These are phyloP conservation scores for Yarrowia sp. DNA, from an alignment of 805 yeast species.

Conservation along the genomic window DNA sequence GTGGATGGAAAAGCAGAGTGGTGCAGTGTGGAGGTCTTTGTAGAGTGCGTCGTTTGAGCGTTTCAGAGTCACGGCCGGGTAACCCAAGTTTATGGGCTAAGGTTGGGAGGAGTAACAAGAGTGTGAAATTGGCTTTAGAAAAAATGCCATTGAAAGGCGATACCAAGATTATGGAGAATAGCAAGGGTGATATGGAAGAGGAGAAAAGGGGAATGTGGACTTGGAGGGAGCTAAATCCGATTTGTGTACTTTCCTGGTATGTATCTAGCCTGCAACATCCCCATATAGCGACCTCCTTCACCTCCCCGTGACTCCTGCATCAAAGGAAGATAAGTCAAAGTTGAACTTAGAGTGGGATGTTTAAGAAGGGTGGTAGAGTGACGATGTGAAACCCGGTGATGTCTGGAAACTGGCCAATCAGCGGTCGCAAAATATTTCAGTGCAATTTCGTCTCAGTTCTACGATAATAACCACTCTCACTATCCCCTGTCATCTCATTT, in stretches of 20 bases:
- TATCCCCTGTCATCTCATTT: too few relatives aligned
- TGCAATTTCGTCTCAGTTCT: not conserved
- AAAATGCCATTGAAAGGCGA: not conserved
- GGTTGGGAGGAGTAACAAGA: conserved; percentile 27
- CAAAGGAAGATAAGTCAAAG: conserved; percentile 4
- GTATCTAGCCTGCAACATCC: too few relatives aligned
- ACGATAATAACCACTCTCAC: not conserved
- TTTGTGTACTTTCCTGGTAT: too few relatives aligned
- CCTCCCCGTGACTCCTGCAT: conserved; percentile 30
- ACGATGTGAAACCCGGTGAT: too few relatives aligned
- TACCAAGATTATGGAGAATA: too few relatives aligned
- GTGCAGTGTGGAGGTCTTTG: conserved; percentile 18
- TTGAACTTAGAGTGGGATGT: conserved; percentile 3
- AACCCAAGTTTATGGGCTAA: conserved; percentile 4
- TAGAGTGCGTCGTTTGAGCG: conserved; percentile 37
- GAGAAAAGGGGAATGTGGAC: too few relatives aligned
- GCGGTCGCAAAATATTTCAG: not conserved
- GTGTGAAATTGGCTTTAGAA: not conserved
- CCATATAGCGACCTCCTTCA: not conserved
- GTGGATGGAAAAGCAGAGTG: conserved; percentile 1
- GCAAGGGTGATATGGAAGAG: too few relatives aligned
- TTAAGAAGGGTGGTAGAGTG: not conserved
- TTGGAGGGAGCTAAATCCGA: too few relatives aligned
- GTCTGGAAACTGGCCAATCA: not conserved
- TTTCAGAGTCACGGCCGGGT: conserved; percentile 30